Conservation (phyloP, 2,329 filamentous ascomycete genomes). For the Penicillium sp. region DNA sequence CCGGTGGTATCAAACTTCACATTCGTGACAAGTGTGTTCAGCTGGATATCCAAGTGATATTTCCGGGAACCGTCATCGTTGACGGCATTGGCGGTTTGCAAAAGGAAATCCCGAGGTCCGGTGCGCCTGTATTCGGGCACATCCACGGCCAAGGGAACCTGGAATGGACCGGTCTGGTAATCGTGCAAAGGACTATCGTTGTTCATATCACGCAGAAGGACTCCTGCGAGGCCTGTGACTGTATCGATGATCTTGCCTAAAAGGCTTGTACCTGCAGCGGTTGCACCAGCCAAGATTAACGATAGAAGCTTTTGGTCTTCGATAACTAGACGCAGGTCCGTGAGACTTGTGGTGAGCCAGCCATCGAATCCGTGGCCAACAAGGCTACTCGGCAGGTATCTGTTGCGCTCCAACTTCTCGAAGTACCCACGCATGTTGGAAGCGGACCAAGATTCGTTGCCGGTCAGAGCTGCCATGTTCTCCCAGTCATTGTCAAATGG, state of each 20-base stretch:
- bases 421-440: conserved; percentile 59
- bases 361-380: conserved; percentile 58
- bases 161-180: conserved; percentile 51
- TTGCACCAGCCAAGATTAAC: conserved; percentile 52
- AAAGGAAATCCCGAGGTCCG: conserved; percentile 58
- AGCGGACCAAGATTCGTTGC: conserved; percentile 58
- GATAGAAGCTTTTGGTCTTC: conserved; percentile 56
- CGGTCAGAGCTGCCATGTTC: conserved; percentile 56
- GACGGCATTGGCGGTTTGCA: conserved; percentile 51
- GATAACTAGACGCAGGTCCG: conserved; percentile 53
- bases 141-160: conserved; percentile 59
- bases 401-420: conserved; percentile 53
- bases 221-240: conserved; percentile 45
- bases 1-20: conserved; percentile 42
- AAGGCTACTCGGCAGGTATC: conserved; percentile 46
- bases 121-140: conserved; percentile 50
- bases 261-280: conserved; percentile 50
- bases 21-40: conserved; percentile 49
- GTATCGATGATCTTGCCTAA: conserved; percentile 42
- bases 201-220: conserved; percentile 55
- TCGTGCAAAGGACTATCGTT: conserved; percentile 48
- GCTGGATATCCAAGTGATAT: conserved; percentile 57
- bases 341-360: conserved; percentile 56
- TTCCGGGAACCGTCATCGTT: conserved; percentile 52
- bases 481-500: conserved; percentile 61